Evolutionary conservation across 1,284 basidiomycete genomes (phyloP).

Genomic region (Sutorius eximius): DNA sequence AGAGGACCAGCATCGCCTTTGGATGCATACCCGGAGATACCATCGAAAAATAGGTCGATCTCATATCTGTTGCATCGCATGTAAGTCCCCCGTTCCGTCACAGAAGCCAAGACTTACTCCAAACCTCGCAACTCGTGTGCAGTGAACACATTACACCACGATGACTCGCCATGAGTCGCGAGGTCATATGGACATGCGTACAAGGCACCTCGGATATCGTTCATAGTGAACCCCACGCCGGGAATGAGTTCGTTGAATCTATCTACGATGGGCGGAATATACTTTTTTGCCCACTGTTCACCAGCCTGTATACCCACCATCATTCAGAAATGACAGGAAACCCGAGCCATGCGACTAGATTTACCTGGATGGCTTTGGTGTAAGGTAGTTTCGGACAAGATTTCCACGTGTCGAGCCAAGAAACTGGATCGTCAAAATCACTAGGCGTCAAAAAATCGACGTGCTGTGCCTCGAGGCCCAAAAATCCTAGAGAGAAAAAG

Average conservation of each 20-base stretch:
- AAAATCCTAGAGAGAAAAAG: constrained; percentile 18
- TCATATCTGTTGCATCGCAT: constrained; percentile 32
- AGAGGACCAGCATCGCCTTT: constrained; percentile 39
- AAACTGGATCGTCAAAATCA: constrained; percentile 33
- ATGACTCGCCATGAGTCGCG: constrained; percentile 37
- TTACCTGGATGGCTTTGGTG: not conserved
- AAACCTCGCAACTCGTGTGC: constrained; percentile 39
- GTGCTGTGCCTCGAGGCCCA: constrained; percentile 6
- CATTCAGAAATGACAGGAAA: not conserved
- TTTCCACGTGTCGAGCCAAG: constrained; percentile 30
- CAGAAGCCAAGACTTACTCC: constrained; percentile 32
- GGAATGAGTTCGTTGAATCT: constrained; percentile 40
- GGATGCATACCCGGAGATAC: constrained; percentile 41
- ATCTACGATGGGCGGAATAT: constrained; percentile 42
- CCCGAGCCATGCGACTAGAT: not conserved
- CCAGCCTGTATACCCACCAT: constrained; percentile 21
- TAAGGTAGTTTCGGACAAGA: constrained; percentile 7
- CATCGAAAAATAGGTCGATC: constrained; percentile 44
- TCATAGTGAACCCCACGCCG: constrained; percentile 32
- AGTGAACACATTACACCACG: constrained; percentile 46
- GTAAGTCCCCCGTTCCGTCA: not conserved
- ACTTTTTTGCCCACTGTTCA: constrained; percentile 39
- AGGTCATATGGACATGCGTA: constrained; percentile 51
- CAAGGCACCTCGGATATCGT: constrained; percentile 44
- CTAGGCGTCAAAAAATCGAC: constrained; percentile 15